Evolutionary conservation across 495 filamentous ascomycete genomes (phyloP).

Genomic region (Penicillium roqueforti): DNA sequence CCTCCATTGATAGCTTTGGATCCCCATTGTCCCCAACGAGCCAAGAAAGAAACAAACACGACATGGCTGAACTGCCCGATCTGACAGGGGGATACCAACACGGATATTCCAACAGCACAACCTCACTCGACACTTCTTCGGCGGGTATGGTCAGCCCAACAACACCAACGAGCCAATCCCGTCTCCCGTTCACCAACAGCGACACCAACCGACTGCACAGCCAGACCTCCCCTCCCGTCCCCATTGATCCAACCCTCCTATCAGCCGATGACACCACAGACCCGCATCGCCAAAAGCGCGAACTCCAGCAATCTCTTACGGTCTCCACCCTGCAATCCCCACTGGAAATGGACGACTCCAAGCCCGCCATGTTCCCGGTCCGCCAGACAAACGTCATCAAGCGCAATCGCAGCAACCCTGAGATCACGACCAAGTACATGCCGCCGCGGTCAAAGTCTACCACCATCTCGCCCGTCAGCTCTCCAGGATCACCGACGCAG

Average conservation of each 20-base stretch:
- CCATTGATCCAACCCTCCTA: slow-evolving; percentile 66
- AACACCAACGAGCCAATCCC: slow-evolving; percentile 59
- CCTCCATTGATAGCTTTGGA: slow-evolving; percentile 52
- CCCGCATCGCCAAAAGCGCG: slow-evolving; percentile 60
- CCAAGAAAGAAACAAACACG: slow-evolving; percentile 59
- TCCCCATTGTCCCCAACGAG: slow-evolving; percentile 66
- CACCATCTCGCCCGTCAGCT: slow-evolving; percentile 36
- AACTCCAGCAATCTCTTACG: slow-evolving; percentile 47
- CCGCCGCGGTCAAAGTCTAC: slow-evolving; percentile 43
- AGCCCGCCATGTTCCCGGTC: slow-evolving; percentile 17
- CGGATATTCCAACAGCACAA: slow-evolving; percentile 53
- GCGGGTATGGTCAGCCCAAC: slow-evolving; percentile 76
- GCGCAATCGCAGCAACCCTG: slow-evolving; percentile 43
- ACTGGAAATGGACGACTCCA: slow-evolving; percentile 48
- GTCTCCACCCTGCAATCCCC: slow-evolving; percentile 69
- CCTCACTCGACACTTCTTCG: slow-evolving; percentile 59
- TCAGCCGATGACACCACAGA: slow-evolving; percentile 60
- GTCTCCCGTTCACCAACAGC: slow-evolving; percentile 51
- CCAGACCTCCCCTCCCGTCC: slow-evolving; percentile 79
- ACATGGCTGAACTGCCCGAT: slow-evolving; percentile 50
- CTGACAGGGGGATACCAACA: slow-evolving; percentile 51
- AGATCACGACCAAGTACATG: slow-evolving; percentile 45
- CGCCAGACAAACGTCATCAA: slow-evolving; percentile 35
- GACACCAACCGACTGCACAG: slow-evolving; percentile 73
- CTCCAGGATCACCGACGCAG: slow-evolving; percentile 67